Evolutionary conservation across 1,284 basidiomycete genomes (phyloP).

Genomic region (Exobasidium cylindrosporum): DNA sequence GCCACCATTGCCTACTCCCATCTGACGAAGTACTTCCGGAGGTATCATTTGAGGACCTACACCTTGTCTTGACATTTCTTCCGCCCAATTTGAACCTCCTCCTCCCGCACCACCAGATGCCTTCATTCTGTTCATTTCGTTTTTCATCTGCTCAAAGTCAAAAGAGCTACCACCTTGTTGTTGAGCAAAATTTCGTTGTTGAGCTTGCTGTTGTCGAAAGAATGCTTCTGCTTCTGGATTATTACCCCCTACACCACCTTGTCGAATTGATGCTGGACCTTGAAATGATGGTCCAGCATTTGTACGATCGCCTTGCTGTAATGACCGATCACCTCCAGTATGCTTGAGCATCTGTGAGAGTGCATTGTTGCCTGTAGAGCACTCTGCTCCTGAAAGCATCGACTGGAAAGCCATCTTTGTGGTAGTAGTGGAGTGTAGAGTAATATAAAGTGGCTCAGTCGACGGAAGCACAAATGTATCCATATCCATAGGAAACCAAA

Average conservation of each 20-base stretch:
- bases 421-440: not conserved
- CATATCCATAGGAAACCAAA: too few relatives aligned
- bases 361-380: conserved; percentile 79
- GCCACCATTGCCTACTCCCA: conserved; percentile 6
- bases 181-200: not conserved
- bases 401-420: conserved; percentile 56
- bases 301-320: conserved; percentile 61
- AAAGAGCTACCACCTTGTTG: conserved; percentile 19
- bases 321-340: conserved; percentile 80
- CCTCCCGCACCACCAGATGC: conserved; percentile 24
- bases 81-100: conserved; percentile 32
- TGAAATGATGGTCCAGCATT: conserved; percentile 21
- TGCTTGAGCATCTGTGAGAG: conserved; percentile 87
- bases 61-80: conserved; percentile 34
- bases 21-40: conserved; percentile 15
- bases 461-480: too few relatives aligned
- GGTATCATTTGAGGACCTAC: conserved; percentile 13
- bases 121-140: conserved; percentile 40
- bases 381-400: conserved; percentile 86
- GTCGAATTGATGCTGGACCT: conserved; percentile 27
- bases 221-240: conserved; percentile 47
- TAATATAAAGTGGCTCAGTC: too few relatives aligned
- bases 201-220: conserved; percentile 29
- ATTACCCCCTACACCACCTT: conserved; percentile 9
- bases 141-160: conserved; percentile 39